Percentiles rank a stretch among this genome's conserved stretches.
phyloP scores from a whole-genome alignment of 208 protist genomes.

The Acanthamoeba royreba region DNA sequence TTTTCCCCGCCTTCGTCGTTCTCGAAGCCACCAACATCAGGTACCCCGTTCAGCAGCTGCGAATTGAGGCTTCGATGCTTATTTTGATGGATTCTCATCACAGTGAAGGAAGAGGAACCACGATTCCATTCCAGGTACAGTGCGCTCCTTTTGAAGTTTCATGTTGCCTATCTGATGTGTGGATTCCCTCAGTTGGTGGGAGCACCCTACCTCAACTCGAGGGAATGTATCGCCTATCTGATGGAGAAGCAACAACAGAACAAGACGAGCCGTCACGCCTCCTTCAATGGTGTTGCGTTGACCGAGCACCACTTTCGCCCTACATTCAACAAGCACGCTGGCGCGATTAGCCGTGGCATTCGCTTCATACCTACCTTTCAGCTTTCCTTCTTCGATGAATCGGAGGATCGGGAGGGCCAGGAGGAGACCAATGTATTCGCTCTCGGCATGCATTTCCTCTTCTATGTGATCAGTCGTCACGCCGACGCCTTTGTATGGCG shows the following conservation, averaged over 20 bases:
- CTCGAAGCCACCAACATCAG: conserved; percentile 37
- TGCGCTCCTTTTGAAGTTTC: neutral
- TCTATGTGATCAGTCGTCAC: neutral
- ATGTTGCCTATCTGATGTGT: neutral
- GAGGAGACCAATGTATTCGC: neutral
- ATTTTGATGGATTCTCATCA: neutral
- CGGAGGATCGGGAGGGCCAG: neutral
- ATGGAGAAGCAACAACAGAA: neutral
- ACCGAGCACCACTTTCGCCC: conserved; percentile 39
- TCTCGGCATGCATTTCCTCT: neutral
- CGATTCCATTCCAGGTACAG: conserved; percentile 28
- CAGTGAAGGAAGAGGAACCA: conserved; percentile 2
- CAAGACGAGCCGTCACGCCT: neutral
- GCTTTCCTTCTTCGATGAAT: neutral
- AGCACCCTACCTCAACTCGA: neutral
- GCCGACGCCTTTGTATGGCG: neutral
- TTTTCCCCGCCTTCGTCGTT: conserved; percentile 32
- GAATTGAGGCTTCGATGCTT: neutral
- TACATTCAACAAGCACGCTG: conserved; percentile 34
- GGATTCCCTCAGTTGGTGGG: neutral
- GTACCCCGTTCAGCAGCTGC: neutral
- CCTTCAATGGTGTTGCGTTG: neutral
- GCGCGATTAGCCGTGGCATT: neutral
- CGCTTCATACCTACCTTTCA: conserved; percentile 1
- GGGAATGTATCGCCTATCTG: neutral